phyloP scores from a whole-genome alignment of 306 rosid species.

The Betula pendula region DNA sequence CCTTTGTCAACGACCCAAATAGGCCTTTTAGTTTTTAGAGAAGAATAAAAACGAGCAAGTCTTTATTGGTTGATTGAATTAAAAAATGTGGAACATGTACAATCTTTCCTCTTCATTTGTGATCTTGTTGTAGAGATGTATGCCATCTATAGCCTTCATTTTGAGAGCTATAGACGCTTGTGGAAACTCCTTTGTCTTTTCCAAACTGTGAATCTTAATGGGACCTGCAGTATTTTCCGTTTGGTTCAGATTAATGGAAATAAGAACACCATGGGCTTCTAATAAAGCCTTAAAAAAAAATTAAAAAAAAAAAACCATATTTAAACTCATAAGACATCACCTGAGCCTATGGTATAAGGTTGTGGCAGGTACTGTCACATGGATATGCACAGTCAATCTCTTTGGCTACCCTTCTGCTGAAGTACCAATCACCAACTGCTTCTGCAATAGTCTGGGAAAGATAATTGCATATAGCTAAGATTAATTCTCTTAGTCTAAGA shows the following conservation, averaged over 20 bases:
- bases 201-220: constrained; percentile 17
- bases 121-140: constrained; percentile 21
- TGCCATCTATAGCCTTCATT: constrained; percentile 20
- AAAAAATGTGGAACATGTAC: constrained; percentile 14
- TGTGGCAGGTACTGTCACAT: constrained; percentile 78
- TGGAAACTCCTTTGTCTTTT: not conserved
- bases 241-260: constrained; percentile 25
- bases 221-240: constrained; percentile 35
- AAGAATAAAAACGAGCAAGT: constrained; percentile 5
- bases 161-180: constrained; percentile 27
- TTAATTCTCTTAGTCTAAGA: constrained; percentile 4
- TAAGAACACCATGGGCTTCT: not conserved
- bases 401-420: constrained; percentile 58
- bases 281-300: not conserved
- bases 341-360: constrained; percentile 52
- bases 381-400: constrained; percentile 86
- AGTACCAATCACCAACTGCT: constrained; percentile 97
- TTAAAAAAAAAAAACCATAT: not conserved
- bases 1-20: not conserved
- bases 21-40: not conserved
- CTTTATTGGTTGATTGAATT: constrained; percentile 14
- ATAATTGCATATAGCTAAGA: constrained; percentile 4
- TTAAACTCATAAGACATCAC: constrained; percentile 27
- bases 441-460: constrained; percentile 77
- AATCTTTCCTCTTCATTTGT: constrained; percentile 15